phyloP scores from a whole-genome alignment of 2,329 filamentous ascomycete genomes.

The Reticulascus tulasneorum region DNA sequence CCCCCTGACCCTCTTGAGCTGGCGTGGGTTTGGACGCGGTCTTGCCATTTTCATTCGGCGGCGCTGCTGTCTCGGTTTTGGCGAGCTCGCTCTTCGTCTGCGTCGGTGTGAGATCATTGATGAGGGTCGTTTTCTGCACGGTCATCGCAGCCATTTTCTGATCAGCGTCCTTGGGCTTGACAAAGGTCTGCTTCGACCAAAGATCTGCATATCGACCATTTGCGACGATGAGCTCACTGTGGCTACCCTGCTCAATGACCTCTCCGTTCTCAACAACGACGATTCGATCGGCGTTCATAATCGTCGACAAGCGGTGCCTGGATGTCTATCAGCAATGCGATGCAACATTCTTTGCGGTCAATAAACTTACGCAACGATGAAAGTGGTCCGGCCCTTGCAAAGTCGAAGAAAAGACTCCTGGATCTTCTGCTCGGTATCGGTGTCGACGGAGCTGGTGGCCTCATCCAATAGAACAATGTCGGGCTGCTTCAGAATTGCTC shows the following conservation, averaged over 20 bases:
- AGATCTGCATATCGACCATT: constrained; percentile 60
- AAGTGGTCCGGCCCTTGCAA: constrained; percentile 60
- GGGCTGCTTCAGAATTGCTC: constrained; percentile 69
- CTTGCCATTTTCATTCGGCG: constrained; percentile 11
- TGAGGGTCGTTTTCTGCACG: constrained; percentile 15
- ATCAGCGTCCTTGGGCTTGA: constrained; percentile 40
- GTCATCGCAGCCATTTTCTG: too few relatives aligned
- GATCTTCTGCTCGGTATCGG: constrained; percentile 64
- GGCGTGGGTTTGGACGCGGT: constrained; percentile 19
- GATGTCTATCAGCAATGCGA: neutral
- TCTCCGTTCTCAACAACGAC: constrained; percentile 61
- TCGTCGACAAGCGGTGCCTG: constrained; percentile 67
- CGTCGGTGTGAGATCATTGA: constrained; percentile 34
- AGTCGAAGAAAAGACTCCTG: constrained; percentile 57
- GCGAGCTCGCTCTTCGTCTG: constrained; percentile 28
- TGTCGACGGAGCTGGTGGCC: constrained; percentile 73
- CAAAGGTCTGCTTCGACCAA: constrained; percentile 61
- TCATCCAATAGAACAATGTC: constrained; percentile 76
- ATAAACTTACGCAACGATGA: constrained; percentile 59
- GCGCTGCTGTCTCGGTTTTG: constrained; percentile 24
- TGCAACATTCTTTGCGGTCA: constrained; percentile 5
- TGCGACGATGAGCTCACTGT: constrained; percentile 53
- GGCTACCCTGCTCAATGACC: constrained; percentile 60
- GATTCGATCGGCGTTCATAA: constrained; percentile 65
- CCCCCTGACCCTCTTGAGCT: constrained; percentile 17